These are phyloP conservation scores for Ophiocordyceps sinensis DNA, from an alignment of 2,329 filamentous ascomycete genomes.

Conservation along the genomic window DNA sequence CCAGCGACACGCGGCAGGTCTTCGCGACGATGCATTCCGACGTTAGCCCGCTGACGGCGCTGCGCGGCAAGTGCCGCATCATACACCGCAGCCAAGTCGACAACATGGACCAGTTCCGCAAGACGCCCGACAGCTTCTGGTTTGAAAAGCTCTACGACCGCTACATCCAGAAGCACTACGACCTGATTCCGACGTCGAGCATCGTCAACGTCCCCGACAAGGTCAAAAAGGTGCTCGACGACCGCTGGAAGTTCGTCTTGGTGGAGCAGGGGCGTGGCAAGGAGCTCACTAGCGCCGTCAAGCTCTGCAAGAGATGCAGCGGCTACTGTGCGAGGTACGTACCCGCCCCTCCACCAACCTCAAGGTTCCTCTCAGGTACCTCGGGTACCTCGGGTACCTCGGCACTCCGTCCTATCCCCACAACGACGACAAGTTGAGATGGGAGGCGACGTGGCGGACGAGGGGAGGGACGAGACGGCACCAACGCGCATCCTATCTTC, in stretches of 20 bases:
- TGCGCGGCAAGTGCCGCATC: constrained; percentile 89
- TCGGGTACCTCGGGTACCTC: not conserved
- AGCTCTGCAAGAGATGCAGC: constrained; percentile 85
- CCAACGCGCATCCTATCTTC: not conserved
- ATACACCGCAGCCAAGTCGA: constrained; percentile 75
- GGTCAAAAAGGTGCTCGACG: constrained; percentile 90
- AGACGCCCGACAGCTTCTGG: constrained; percentile 79
- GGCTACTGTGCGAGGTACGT: constrained; percentile 80
- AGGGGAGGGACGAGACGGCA: too few relatives aligned
- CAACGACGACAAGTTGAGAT: too few relatives aligned
- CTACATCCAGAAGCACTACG: constrained; percentile 96
- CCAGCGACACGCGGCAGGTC: constrained; percentile 77
- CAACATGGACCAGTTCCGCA: constrained; percentile 72
- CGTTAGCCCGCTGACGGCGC: constrained; percentile 76
- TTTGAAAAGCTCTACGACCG: constrained; percentile 96
- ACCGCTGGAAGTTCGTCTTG: constrained; percentile 91
- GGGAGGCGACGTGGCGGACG: too few relatives aligned
- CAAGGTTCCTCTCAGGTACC: not conserved
- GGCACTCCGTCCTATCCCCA: not conserved
- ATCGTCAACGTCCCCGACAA: constrained; percentile 94
- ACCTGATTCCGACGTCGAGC: constrained; percentile 79
- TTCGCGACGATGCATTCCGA: constrained; percentile 99
- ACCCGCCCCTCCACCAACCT: constrained; percentile 3
- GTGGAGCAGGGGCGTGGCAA: constrained; percentile 89
- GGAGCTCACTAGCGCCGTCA: constrained; percentile 89